phyloP scores from a whole-genome alignment of 108 stramenopile genomes.

The Asterionellopsis glacialis region DNA sequence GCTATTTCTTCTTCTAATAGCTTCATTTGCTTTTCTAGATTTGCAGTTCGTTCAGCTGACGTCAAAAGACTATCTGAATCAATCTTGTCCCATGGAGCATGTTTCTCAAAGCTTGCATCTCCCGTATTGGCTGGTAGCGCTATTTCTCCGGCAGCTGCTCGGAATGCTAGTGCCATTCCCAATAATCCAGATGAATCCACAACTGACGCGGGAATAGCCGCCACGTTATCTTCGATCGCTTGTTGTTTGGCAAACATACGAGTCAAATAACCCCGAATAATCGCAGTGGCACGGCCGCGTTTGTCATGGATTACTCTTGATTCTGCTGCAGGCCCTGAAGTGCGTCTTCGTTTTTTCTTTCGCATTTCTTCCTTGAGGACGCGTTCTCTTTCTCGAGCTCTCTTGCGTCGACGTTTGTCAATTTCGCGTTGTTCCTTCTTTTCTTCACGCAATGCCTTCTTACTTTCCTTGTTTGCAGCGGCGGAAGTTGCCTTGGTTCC shows the following conservation, averaged over 20 bases:
- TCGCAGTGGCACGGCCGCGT: constrained; percentile 62
- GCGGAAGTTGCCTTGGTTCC: neutral
- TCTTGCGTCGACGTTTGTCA: constrained; percentile 62
- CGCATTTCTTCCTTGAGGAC: constrained; percentile 39
- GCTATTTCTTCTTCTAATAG: constrained; percentile 35
- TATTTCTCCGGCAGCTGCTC: constrained; percentile 76
- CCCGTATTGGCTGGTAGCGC: constrained; percentile 47
- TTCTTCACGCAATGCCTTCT: constrained; percentile 36
- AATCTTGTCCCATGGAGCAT: constrained; percentile 68
- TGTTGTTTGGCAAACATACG: constrained; percentile 48
- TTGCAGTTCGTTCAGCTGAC: constrained; percentile 49
- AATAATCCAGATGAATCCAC: constrained; percentile 70
- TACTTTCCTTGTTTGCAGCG: constrained; percentile 23
- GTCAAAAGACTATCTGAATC: constrained; percentile 44
- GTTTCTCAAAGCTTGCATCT: constrained; percentile 32
- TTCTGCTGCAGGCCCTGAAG: constrained; percentile 13
- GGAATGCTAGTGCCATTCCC: constrained; percentile 84
- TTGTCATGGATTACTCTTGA: constrained; percentile 35
- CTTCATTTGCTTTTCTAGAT: constrained; percentile 16
- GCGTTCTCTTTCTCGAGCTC: constrained; percentile 65
- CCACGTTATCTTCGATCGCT: constrained; percentile 29
- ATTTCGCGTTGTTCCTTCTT: constrained; percentile 57
- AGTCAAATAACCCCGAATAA: constrained; percentile 66
- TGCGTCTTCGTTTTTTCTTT: constrained; percentile 38
- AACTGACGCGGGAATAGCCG: constrained; percentile 49